Conservation (phyloP, 2,329 filamentous ascomycete species). For the Cytospora schulzeri region DNA sequence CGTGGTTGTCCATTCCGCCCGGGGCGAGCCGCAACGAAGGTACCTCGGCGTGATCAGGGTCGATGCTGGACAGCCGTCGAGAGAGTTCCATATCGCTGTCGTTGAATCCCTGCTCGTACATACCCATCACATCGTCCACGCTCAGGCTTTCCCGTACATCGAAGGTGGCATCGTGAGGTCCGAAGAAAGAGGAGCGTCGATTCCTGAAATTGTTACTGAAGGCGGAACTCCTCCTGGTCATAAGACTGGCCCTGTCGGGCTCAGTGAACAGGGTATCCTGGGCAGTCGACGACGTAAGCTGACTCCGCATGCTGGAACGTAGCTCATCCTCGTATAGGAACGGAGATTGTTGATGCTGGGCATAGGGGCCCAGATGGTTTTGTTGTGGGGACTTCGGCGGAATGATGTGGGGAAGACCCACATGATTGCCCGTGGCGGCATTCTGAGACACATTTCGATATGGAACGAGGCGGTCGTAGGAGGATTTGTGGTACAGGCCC, state of each 20-base stretch:
- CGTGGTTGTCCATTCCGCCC: conserved; percentile 19
- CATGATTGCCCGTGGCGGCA: conserved; percentile 25
- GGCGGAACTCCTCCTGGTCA: conserved; percentile 77
- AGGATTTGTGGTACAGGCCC: conserved; percentile 23
- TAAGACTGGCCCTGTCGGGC: conserved; percentile 80
- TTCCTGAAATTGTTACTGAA: conserved; percentile 42
- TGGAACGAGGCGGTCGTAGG: conserved; percentile 23
- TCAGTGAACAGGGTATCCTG: conserved; percentile 53
- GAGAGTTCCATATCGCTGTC: conserved; percentile 51
- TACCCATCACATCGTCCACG: conserved; percentile 70
- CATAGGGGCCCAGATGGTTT: conserved; percentile 25
- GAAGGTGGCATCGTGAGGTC: conserved; percentile 22
- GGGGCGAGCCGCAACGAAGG: conserved; percentile 19
- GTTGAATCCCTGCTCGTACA: conserved; percentile 66
- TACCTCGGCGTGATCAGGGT: conserved; percentile 18
- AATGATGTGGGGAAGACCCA: conserved; percentile 27
- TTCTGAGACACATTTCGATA: conserved; percentile 28
- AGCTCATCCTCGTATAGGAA: conserved; percentile 56
- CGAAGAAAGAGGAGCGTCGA: conserved; percentile 28
- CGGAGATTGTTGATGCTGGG: conserved; percentile 38
- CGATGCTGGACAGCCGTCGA: conserved; percentile 29
- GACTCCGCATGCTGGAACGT: conserved; percentile 59
- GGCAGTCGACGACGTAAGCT: conserved; percentile 55
- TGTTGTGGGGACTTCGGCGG: conserved; percentile 25
- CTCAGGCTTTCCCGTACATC: conserved; percentile 53